Conservation (phyloP, 1,284 basidiomycete species). For the Tilletia horrida region DNA sequence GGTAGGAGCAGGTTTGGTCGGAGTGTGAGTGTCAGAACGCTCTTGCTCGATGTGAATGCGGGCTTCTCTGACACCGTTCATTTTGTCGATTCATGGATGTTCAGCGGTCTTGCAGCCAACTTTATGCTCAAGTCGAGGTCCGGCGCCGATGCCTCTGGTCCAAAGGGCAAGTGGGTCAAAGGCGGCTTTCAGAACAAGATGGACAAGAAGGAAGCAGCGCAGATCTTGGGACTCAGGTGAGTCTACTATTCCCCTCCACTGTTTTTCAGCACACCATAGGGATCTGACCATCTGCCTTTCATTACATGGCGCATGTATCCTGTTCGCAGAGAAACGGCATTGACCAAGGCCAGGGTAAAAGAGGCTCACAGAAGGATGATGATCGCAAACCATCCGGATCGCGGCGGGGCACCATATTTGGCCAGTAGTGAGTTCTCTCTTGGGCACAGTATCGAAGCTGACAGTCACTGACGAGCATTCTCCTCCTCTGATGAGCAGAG, state of each 20-base stretch:
- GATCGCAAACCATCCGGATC: conserved; percentile 80
- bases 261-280: neutral
- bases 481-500: conserved; percentile 27
- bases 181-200: conserved; percentile 94
- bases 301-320: neutral
- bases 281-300: neutral
- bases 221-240: conserved; percentile 72
- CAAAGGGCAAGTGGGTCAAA: conserved; percentile 78
- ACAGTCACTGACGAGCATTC: neutral
- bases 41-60: neutral
- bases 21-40: conserved; percentile 26
- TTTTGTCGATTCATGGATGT: neutral
- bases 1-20: conserved; percentile 43
- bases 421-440: conserved; percentile 66
- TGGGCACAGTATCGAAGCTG: neutral
- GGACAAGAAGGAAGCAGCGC: conserved; percentile 88
- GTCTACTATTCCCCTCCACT: conserved; percentile 7
- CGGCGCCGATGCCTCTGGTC: conserved; percentile 53
- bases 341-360: conserved; percentile 51
- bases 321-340: conserved; percentile 39
- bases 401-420: conserved; percentile 89
- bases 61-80: too few relatives aligned
- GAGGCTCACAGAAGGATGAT: conserved; percentile 55
- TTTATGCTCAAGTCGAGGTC: conserved; percentile 32
- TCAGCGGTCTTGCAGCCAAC: conserved; percentile 41